Base-by-base conservation (phyloP, 257 asterid genomes). In the Datura wrightii region DNA sequence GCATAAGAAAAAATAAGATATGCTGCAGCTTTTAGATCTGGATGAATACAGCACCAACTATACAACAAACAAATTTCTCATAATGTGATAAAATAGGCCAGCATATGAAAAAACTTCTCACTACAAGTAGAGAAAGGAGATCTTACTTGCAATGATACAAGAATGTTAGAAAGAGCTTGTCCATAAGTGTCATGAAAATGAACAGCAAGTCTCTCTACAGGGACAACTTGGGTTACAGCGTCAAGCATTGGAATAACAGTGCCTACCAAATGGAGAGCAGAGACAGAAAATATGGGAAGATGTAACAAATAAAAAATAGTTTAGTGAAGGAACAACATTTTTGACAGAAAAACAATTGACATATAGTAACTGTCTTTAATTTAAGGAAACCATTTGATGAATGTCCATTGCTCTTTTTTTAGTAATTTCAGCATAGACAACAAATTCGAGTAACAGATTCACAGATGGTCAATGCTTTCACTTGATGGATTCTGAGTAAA, bases 141-240 rank as follows among this genome's bases (percentile, higher is more conserved):
- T 74, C 92, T 90, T 84, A 94, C 99, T 88, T 93, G 98, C 86
- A 96, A 92, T 6, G 98, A 91, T 52, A 94, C 86, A 66, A 96
- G 93, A 91, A 96, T 96, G 89, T 96, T 96, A 16, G 97, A 90
- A 87, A 94, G 98, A 85, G 98, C 98, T 88, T 96, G 98, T 82
- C 98, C 98, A 16, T 96, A 96, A n/a, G 98, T 96, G 90, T 96
- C 98, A 65, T 96, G 98, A 85, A 96, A 96, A 87, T 96, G 99
- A 44, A 96, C 98, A 42, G 98, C 98, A 87, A 96, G 97, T 86
- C 90, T 96, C 86, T 94, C 97, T 46, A 92, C 69, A 8, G 98
- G 98, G 87, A 93, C 97, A 85, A 93, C 97, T 83, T 90, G 87
- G 83, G 89, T 85, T 60, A 96, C 98, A 62, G 99, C 98, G 83